Conservation (phyloP, 2,329 filamentous ascomycete species). For the Diaporthe vaccinii region DNA sequence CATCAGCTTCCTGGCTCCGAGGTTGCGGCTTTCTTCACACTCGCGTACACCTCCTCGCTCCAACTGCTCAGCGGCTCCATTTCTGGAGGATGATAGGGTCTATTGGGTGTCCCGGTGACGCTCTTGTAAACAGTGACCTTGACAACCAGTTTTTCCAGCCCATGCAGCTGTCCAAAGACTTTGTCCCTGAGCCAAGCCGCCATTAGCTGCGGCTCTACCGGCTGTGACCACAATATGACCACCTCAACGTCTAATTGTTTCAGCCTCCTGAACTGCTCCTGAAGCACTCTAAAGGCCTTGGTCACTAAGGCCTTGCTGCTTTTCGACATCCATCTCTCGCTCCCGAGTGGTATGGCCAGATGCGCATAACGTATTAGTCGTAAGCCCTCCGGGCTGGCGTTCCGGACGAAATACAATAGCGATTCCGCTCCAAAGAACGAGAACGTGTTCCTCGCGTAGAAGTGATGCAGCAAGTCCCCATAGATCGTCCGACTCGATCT, state of each 20-base stretch:
- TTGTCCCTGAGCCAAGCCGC: not conserved
- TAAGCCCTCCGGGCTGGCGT: not conserved
- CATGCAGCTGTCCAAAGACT: conserved; percentile 2
- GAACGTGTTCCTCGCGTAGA: not conserved
- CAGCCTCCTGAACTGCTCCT: not conserved
- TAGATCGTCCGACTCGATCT: not conserved
- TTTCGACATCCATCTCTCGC: not conserved
- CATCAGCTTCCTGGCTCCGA: not conserved
- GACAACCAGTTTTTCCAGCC: not conserved
- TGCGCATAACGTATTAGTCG: not conserved
- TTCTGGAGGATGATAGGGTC: not conserved
- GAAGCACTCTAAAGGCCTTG: not conserved
- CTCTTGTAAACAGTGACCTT: not conserved
- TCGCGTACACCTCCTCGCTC: not conserved
- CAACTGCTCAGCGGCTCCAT: not conserved
- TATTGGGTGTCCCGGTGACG: not conserved
- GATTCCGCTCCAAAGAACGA: conserved; percentile 1
- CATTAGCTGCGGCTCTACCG: not conserved
- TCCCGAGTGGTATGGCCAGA: not conserved
- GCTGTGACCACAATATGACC: not conserved
- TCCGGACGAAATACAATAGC: not conserved
- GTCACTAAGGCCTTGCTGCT: not conserved
- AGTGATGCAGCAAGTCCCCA: not conserved
- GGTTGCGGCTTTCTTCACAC: not conserved
- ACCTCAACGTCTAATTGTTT: not conserved